Evolutionary conservation across 1,284 basidiomycete genomes (phyloP), one percentile per base, ranked within the genome.

Genomic region (Microbotryomycetes sp.): DNA sequence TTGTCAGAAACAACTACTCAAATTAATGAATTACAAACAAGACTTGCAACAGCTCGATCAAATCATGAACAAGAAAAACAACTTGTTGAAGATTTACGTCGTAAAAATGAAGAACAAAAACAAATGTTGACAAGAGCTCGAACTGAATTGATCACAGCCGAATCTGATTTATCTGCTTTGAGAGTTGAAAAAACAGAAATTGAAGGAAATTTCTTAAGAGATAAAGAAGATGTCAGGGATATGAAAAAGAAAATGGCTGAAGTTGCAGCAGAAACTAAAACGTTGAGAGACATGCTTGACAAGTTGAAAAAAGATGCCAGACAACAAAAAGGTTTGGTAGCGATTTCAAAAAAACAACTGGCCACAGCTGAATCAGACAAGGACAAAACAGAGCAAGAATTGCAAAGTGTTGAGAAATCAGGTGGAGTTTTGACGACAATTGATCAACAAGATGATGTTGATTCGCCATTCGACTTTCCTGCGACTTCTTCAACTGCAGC

Each of bases 321-420:
- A 74, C 91, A 96, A 75, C 92, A 97, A 77, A 96, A 92, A 76
- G 96, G 94, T 15, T 80, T 96, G 60, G 81, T 93, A 16, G 92
- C 92, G 3, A 96, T 98, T 74, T 88, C 89, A 9, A 88, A 87
- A 79, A 98, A 98, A 77, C 96, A 98, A 78, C 80, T 98, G 25
- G 83, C 82, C 16, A 85, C 88, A 0, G 88, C 89, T 54, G 93
- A 97, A 76, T 79, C 81, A 0, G 88, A 92, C 68, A 84, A 83
- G 58, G 83, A 82, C 15, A 86, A 84, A 71, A 80, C 81, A 2
- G 83, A 86, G 68, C 83, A 83, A 72, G 91, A 94, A 70, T 61
- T 76, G 15, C 54, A 57, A 26, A 22, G 6, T 5, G 52, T 32
- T 46, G 53, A 63, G 56, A 22, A 28, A 0, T 54, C 50, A 5